Evolutionary conservation across 108 stramenopile genomes (phyloP), one percentile per base, ranked within the genome.

Genomic region (Ochromonas danica): DNA sequence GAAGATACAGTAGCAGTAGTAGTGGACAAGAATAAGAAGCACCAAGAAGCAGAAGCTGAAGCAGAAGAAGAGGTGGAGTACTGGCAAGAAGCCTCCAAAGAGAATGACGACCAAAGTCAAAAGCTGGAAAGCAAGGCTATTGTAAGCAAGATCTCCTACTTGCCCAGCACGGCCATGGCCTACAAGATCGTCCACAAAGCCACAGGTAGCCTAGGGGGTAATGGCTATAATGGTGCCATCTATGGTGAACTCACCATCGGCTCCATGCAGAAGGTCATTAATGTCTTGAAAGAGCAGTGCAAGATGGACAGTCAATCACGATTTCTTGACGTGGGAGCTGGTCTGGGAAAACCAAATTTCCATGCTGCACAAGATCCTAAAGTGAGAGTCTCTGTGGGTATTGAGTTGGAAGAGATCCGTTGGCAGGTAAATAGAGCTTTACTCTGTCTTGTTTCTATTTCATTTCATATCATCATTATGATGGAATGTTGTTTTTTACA

Each of bases 281-380:
- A 81, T 35, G 71, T 91, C 27, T 92, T 97, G 90, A 88, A 90
- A 40, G 87, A 88, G 57, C 77, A 94, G 28, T 91, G 91, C 33
- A 84, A 83, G n/a, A 86, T 99, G 61, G 80, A 79, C 43, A 38
- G 77, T 39, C 78, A 84, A 10, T 93, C 92, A 77, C 88, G 91
- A 27, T 99, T 99, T 84, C 93, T 99, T 60, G 98, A 99, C 82
- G 94, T 99, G 0, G 98, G 98, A 10, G 88, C 92, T 36, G 98
- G 98, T 40, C 90, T 99, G 33, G 96, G 96, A 22, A 99, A 99
- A 84, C 98, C 98, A 1, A 97, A 94, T 86, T 67, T 99, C 3
- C 96, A 99, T 81, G 98, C 96, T 1, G 88, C 93, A 0, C 89
- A 92, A 77, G 86, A 92, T 84, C 92, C 93, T 2, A 91, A 90